Base-by-base conservation (phyloP, 257 asterid genomes). In the Solanum chaucha region DNA sequence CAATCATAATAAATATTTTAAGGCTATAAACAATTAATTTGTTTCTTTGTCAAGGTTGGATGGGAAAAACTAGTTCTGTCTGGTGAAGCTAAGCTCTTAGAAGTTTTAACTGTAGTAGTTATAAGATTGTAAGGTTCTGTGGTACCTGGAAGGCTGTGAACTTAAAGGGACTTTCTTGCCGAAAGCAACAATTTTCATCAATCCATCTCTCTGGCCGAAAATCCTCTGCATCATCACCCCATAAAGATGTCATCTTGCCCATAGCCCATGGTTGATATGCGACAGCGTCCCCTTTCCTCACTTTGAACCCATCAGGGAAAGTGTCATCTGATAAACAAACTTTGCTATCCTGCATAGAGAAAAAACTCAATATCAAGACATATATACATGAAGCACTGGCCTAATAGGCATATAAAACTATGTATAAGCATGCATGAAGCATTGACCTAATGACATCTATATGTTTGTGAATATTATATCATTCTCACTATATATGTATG, bases 121-220 rank as follows among this genome's bases (percentile, higher is more conserved):
- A 36, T 73, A 73, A 36, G 30, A 36, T 74, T 22, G 82, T 36
- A 38, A 74, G 32, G 34, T 20, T 38, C 32, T 36, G 19, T 36
- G 55, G 7, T 74, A 93, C 95, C 93, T 93, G 93, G 75, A 92
- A 92, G 74, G 95, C 93, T 59, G 93, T 91, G 85, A 93, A 92
- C 77, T 93, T 92, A 89, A 91, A 93, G 87, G 93, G 91, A 80
- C 90, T 93, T 87, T 92, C 91, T 2, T 40, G 90, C 86, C 40
- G 67, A 86, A 90, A 93, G 88, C 88, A 84, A 51, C 92, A 93
- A 41, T 91, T 91, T 55, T 90, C 91, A 38, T 93, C 90, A 24
- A 92, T 87, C 94, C 94, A 93, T 91, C 94, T 93, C 78, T 92
- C 95, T 68, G 94, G 94, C 67, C 46, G 88, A 71, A 84, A 93